Evolutionary conservation across 306 rosid species (phyloP).

Genomic region (Carpinus viminea): DNA sequence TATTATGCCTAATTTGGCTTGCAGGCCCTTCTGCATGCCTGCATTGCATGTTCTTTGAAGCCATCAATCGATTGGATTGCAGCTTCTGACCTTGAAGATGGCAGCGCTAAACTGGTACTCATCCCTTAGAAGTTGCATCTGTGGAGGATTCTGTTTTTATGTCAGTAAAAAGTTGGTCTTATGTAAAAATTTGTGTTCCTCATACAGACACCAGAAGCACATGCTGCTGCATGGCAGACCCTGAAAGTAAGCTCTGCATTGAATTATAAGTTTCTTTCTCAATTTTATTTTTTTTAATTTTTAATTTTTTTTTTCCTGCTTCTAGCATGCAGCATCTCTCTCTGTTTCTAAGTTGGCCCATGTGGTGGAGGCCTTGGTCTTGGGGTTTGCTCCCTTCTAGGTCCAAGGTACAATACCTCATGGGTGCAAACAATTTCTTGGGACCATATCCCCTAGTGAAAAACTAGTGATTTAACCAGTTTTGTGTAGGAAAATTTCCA

Average conservation of each 20-base stretch:
- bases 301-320: neutral
- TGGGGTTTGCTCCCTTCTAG: too few species aligned
- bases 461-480: too few species aligned
- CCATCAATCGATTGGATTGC: conserved; percentile 98
- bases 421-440: too few species aligned
- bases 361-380: too few species aligned
- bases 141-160: conserved; percentile 21
- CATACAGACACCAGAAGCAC: conserved; percentile 80
- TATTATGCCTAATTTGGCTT: conserved; percentile 29
- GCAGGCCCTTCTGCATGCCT: conserved; percentile 98
- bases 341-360: neutral
- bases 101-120: conserved; percentile 68
- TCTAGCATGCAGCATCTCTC: neutral
- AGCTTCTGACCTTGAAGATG: conserved; percentile 98
- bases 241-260: conserved; percentile 57
- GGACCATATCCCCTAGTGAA: too few species aligned
- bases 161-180: conserved; percentile 27
- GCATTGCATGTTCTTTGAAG: conserved; percentile 76
- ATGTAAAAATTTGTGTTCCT: conserved; percentile 29
- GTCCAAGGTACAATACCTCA: too few species aligned
- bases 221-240: conserved; percentile 89
- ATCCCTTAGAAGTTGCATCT: conserved; percentile 26
- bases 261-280: neutral
- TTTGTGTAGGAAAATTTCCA: too few species aligned
- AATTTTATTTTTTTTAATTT: neutral